Evolutionary conservation across 805 yeast species (phyloP).

Genomic region (Wilhelminamyces savonicus): DNA sequence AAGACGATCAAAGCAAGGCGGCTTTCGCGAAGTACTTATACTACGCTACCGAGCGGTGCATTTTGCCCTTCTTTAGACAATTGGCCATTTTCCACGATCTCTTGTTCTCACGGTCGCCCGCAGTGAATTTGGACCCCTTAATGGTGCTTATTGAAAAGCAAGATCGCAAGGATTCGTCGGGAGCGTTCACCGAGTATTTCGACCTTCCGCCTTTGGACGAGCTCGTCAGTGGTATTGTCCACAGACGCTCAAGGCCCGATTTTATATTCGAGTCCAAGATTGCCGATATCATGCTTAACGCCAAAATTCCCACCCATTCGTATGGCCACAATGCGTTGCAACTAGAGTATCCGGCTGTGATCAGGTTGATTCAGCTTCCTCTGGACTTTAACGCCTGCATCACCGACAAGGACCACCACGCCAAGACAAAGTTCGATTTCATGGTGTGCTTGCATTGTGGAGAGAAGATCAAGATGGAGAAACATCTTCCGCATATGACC

Average conservation of each 20-base stretch:
- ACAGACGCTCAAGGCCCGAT: neutral
- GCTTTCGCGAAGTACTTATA: no score
- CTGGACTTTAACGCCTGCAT: slow-evolving; percentile 24
- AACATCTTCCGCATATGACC: slow-evolving; percentile 1
- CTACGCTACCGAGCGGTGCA: no score
- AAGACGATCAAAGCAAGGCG: no score
- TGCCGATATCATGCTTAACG: slow-evolving; percentile 15
- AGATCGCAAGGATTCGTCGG: no score
- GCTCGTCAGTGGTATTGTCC: slow-evolving; percentile 7
- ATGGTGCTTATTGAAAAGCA: no score
- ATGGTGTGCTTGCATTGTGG: slow-evolving; percentile 34
- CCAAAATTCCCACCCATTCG: slow-evolving; percentile 20
- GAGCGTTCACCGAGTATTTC: no score
- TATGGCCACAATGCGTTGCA: slow-evolving; percentile 17
- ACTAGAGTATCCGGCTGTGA: slow-evolving; percentile 49
- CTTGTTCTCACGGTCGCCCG: slow-evolving; percentile 20
- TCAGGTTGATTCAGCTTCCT: slow-evolving; percentile 50
- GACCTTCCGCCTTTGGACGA: slow-evolving; percentile 16
- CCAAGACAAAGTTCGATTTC: slow-evolving; percentile 13
- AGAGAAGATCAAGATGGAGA: slow-evolving; percentile 1
- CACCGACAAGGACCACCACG: slow-evolving; percentile 12
- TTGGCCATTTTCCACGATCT: slow-evolving; percentile 26
- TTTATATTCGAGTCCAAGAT: slow-evolving; percentile 13
- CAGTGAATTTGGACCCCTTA: no score
- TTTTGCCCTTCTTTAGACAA: slow-evolving; percentile 32